Conservation (phyloP, 2,329 filamentous ascomycete genomes). For the Monilinia fructigena region DNA sequence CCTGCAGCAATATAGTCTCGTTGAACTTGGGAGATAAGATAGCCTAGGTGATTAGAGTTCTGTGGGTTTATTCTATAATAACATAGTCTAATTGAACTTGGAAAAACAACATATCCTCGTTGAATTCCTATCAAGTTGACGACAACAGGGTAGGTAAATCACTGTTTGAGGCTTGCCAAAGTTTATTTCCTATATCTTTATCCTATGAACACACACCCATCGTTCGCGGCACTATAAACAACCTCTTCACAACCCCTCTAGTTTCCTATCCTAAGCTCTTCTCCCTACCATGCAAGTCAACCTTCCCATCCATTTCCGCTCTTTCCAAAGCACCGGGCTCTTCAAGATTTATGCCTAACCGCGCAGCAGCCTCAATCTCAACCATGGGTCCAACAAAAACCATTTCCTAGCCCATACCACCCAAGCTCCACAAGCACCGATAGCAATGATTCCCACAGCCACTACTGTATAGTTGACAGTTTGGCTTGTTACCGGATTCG, state of each 20-base stretch:
- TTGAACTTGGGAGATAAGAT: too few species aligned
- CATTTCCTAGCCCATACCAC: constrained; percentile 52
- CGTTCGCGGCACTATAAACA: background rate
- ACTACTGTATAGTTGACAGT: constrained; percentile 60
- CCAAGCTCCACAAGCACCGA: constrained; percentile 51
- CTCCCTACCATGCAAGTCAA: background rate
- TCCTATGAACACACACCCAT: background rate
- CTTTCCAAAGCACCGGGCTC: constrained; percentile 35
- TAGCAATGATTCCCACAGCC: constrained; percentile 55
- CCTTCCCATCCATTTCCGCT: constrained; percentile 28
- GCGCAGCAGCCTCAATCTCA: constrained; percentile 52
- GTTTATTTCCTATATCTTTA: background rate
- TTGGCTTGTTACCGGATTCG: constrained; percentile 55
- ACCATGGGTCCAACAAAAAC: constrained; percentile 57
- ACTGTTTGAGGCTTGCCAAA: too few species aligned
- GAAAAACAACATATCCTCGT: too few species aligned
- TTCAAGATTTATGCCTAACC: constrained; percentile 47
- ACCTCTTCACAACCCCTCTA: background rate
- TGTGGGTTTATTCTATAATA: too few species aligned
- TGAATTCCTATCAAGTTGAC: too few species aligned
- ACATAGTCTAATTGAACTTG: too few species aligned
- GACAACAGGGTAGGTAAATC: too few species aligned
- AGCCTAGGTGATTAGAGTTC: too few species aligned
- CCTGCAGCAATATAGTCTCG: too few species aligned
- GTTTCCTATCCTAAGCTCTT: background rate